A percentile compares a stretch with the other conserved stretches of the same genome.
phyloP scores from a whole-genome alignment of 1,284 basidiomycete genomes.

The Malassezia nana region DNA sequence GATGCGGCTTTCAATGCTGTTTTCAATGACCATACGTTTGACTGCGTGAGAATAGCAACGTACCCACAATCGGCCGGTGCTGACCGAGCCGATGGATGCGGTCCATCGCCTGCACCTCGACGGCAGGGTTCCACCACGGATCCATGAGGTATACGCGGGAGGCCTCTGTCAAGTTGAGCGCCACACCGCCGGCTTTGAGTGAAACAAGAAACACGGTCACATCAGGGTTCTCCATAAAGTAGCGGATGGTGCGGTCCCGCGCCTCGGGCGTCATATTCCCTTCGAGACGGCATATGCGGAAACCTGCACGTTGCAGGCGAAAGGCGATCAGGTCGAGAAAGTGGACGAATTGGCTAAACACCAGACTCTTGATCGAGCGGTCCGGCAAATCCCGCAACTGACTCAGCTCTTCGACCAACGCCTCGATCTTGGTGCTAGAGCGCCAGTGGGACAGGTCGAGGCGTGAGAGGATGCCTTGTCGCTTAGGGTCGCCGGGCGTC shows the following conservation, averaged over 20 bases:
- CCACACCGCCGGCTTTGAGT: conserved; percentile 91
- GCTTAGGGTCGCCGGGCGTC: conserved; percentile 49
- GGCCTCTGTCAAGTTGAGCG: conserved; percentile 50
- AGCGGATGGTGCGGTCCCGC: conserved; percentile 82
- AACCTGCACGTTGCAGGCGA: conserved; percentile 76
- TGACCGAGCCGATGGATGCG: conserved; percentile 77
- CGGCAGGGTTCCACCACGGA: conserved; percentile 47
- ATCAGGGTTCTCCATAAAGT: conserved; percentile 87
- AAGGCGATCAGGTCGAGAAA: conserved; percentile 73
- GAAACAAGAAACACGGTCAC: conserved; percentile 91
- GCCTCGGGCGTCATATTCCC: conserved; percentile 96
- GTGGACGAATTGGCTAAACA: conserved; percentile 88
- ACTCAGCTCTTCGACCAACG: conserved; percentile 82
- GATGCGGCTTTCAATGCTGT: conserved; percentile 90
- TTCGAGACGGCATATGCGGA: conserved; percentile 80
- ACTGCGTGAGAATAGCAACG: conserved; percentile 57
- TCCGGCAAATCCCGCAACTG: conserved; percentile 67
- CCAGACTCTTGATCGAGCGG: conserved; percentile 86
- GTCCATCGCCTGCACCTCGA: conserved; percentile 71
- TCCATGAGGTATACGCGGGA: conserved; percentile 48
- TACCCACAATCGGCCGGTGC: conserved; percentile 58
- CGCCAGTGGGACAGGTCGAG: conserved; percentile 81
- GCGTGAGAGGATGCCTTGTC: conserved; percentile 86
- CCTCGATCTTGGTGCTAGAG: conserved; percentile 93
- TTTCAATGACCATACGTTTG: conserved; percentile 86